Base-by-base conservation (phyloP, 495 filamentous ascomycete genomes). In the Clavariopsis aquatica region DNA sequence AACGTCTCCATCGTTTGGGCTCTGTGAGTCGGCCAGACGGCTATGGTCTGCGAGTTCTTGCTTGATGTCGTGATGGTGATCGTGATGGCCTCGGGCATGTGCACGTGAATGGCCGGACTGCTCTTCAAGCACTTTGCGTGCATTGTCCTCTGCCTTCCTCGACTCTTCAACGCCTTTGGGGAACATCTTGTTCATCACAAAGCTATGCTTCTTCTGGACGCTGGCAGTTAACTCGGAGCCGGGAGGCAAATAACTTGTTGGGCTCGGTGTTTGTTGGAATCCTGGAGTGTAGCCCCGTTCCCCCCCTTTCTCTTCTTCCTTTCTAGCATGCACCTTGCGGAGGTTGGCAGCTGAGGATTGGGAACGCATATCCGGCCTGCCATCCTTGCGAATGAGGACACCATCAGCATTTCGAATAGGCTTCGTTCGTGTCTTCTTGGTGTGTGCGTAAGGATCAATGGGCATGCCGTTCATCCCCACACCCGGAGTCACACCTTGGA, bases 381-480 rank as follows among this genome's bases (percentile, higher is more conserved):
- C 76, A 52, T 78, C 76, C 56, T 78, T 78, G 26, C 76, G 62
- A 49, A 78, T 78, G 47, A 78, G 68, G n/a, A 78, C 60, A 0
- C 76, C 76, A 13, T 78, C 76, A 1, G 75, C 70, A 52, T 78
- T 78, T 4, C 76, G 70, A 20, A 68, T 72, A 2, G 76, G 76
- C 56, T 77, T 78, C 27, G 71, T 74, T 23, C 76, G 72, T 10
- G 72, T 74, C 66, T 75, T 74, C 66, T 77, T 77, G 6, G 70
- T 74, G 49, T 74, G 73, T 4, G 68, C 69, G 56, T 74, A 74
- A 19, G 70, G 72, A 61, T 73, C 71, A 0, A 6, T n/a, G 1
- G 58, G 45, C 29, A 62, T 49, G 34, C 52, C 29, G 31, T 12
- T 34, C 15, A 62, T 41, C 19, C 46, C 41, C n/a, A 27, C 46